Conservation (phyloP, 208 protist species). For the Trypanosoma congolense region DNA sequence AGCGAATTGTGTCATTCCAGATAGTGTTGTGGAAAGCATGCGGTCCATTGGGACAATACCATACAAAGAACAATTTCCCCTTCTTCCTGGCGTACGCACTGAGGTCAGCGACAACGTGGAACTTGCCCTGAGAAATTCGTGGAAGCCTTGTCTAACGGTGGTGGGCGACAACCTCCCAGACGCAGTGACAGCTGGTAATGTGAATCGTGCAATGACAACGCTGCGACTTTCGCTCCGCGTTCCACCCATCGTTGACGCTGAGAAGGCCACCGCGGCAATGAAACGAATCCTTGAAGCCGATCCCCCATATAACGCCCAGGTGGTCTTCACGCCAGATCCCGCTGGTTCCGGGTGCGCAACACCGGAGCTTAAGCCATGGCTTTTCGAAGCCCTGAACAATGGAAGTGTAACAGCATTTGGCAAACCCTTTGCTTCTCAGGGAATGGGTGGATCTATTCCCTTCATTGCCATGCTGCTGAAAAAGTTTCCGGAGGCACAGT, state of each 20-base stretch:
- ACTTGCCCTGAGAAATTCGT: slow-evolving; percentile 86
- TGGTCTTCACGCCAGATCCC: slow-evolving; percentile 61
- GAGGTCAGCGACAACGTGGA: slow-evolving; percentile 55
- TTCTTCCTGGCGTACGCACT: slow-evolving; percentile 30
- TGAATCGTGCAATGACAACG: slow-evolving; percentile 82
- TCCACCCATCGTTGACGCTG: slow-evolving; percentile 75
- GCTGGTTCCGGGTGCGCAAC: slow-evolving; percentile 79
- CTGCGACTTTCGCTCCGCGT: slow-evolving; percentile 92
- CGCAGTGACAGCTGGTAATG: slow-evolving; percentile 85
- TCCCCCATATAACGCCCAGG: slow-evolving; percentile 89
- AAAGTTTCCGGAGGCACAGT: slow-evolving; percentile 88
- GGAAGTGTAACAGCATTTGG: slow-evolving; percentile 78
- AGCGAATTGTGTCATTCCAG: slow-evolving; percentile 87
- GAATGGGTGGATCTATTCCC: slow-evolving; percentile 91
- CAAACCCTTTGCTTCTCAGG: slow-evolving; percentile 60
- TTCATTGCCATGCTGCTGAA: slow-evolving; percentile 92
- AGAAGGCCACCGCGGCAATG: slow-evolving; percentile 38
- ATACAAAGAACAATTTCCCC: slow-evolving; percentile 62
- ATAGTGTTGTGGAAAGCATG: slow-evolving; percentile 33
- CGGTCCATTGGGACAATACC: slow-evolving; percentile 49
- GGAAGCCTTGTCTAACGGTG: slow-evolving; percentile 90
- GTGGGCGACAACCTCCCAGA: slow-evolving; percentile 89
- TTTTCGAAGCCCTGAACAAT: slow-evolving; percentile 66
- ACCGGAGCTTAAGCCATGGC: slow-evolving; percentile 76
- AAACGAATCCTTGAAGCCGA: slow-evolving; percentile 74